These are phyloP conservation scores for Clathrospora elynae DNA, from an alignment of 2,329 filamentous ascomycete species.

Conservation along the genomic window DNA sequence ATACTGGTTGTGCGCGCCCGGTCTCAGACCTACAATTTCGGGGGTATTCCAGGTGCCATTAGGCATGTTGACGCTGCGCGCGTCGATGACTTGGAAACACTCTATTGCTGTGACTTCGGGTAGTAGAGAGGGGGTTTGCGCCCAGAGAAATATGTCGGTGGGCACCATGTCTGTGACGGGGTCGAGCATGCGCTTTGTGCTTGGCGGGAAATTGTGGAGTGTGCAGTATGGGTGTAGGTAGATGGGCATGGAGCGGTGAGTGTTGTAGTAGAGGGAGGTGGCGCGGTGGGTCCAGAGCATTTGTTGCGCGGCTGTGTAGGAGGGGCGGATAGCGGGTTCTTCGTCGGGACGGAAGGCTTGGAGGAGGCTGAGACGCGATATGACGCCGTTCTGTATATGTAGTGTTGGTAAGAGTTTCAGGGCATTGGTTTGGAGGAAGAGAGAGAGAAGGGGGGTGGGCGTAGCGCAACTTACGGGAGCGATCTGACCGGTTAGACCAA, in stretches of 20 bases:
- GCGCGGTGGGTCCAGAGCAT: slow-evolving; percentile 8
- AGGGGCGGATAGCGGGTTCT: not conserved
- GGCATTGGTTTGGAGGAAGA: not conserved
- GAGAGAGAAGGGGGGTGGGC: not conserved
- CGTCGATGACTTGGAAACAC: slow-evolving; percentile 4
- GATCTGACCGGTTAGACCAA: slow-evolving; percentile 16
- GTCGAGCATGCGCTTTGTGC: too few relatives aligned
- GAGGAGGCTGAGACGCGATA: slow-evolving; percentile 17
- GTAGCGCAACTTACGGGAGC: slow-evolving; percentile 8
- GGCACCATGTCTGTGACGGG: slow-evolving; percentile 12
- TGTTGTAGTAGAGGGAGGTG: not conserved
- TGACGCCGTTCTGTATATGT: slow-evolving; percentile 11
- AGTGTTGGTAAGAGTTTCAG: too few relatives aligned
- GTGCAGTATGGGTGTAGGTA: too few relatives aligned
- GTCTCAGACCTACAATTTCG: slow-evolving; percentile 1
- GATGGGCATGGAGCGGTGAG: too few relatives aligned
- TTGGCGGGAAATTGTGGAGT: not conserved
- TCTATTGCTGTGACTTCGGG: slow-evolving; percentile 8
- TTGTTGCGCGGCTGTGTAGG: slow-evolving; percentile 3
- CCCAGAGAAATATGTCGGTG: slow-evolving; percentile 15
- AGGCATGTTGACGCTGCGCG: not conserved
- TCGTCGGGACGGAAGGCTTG: slow-evolving; percentile 10
- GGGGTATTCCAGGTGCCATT: not conserved
- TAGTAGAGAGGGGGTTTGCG: not conserved
- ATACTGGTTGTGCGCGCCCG: not conserved